Base-by-base conservation (phyloP, 192 early-diverging fungal genomes). In the Cetraspora pellucida region DNA sequence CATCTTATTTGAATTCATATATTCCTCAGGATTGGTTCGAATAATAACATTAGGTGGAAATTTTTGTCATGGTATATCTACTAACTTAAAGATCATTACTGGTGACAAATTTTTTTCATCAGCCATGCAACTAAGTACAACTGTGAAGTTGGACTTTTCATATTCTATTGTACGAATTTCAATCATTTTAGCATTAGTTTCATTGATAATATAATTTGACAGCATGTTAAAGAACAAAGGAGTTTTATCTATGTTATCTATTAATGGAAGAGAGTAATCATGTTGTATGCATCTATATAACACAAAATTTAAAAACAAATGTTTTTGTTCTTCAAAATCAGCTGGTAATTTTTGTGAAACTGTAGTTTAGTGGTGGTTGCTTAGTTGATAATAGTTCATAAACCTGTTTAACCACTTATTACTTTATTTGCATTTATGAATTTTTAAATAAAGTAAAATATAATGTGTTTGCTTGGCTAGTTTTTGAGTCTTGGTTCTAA, bases 231-330 rank as follows among this genome's bases (percentile, higher is more conserved):
- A 70, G 21, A n/a, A 23, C 16, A 70, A 28, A 4, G 46, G 68
- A 47, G 68, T 70, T 70, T 70, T 43, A 49, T 70, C n/a, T 45
- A 70, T 70, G 21, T 70, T 70, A 47, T 31, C 46, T 47, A 70
- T 70, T 25, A 25, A 49, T 47, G 3, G 9, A 17, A 70, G 7
- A 13, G 68, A 31, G 47, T 25, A 70, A 14, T 70, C 37, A 70
- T 70, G 10, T 70, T 70, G 44, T n/a, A n/a, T n/a, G n/a, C n/a
- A n/a, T n/a, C n/a, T n/a, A n/a, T n/a, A n/a, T n/a, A n/a, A n/a
- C n/a, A 70, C 25, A 70, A 70, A 49, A 28, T 31, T 70, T 70
- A 70, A 70, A 70, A 70, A 70, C 21, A 47, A 4, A 70, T 28
- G 13, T 70, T 70, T 16, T 66, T 66, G 10, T 66, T 66, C 58